These are phyloP conservation scores for Leccinum ponderosum DNA, from an alignment of 1,284 basidiomycete genomes.

Conservation along the genomic window DNA sequence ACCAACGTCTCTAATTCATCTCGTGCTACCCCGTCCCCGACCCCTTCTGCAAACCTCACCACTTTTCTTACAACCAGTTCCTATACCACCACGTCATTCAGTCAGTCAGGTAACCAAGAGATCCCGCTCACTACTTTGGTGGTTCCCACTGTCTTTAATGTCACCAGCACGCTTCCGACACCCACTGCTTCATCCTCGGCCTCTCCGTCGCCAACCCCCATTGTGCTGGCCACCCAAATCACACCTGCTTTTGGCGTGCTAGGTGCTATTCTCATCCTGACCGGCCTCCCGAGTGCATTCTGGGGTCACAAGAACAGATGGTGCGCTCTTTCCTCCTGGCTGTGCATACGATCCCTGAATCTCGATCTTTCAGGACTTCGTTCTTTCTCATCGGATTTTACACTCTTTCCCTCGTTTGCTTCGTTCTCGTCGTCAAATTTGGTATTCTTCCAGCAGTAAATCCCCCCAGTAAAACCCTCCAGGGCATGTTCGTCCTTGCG, in stretches of 20 bases:
- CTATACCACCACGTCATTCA: constrained; percentile 47
- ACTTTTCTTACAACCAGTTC: constrained; percentile 52
- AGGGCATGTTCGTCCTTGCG: constrained; percentile 90
- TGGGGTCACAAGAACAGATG: constrained; percentile 94
- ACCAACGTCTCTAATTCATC: constrained; percentile 6
- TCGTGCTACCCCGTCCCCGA: constrained; percentile 8
- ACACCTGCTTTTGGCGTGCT: constrained; percentile 90
- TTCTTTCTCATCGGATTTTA: constrained; percentile 93
- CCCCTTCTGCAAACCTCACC: constrained; percentile 35
- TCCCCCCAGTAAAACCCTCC: constrained; percentile 73
- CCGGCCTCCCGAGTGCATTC: constrained; percentile 86
- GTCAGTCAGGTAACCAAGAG: constrained; percentile 47
- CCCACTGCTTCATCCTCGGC: constrained; percentile 45
- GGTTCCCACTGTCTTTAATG: constrained; percentile 58
- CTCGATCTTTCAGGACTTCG: constrained; percentile 65
- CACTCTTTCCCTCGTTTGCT: constrained; percentile 80
- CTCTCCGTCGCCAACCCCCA: constrained; percentile 52
- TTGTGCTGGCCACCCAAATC: constrained; percentile 69
- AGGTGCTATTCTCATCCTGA: constrained; percentile 86
- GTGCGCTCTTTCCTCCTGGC: constrained; percentile 40
- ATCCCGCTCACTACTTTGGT: constrained; percentile 48
- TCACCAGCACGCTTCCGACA: constrained; percentile 48
- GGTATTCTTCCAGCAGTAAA: constrained; percentile 82
- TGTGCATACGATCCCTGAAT: constrained; percentile 12
- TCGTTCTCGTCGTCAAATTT: constrained; percentile 88